Evolutionary conservation across 805 yeast genomes (phyloP).

Genomic region (Starmerella sp.): DNA sequence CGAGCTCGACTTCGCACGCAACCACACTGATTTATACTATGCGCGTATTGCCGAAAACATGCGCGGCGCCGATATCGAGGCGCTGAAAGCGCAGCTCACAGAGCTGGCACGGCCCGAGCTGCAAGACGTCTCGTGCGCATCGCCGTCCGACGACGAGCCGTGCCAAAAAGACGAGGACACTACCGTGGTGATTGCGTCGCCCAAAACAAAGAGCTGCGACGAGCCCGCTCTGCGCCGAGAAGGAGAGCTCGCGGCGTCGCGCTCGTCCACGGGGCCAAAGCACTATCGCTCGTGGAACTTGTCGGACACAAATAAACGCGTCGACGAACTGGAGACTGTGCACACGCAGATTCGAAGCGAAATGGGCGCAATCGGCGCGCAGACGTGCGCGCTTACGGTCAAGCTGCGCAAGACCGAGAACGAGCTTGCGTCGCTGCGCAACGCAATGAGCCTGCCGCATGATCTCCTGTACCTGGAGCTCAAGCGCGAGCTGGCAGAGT

Average conservation of each 20-base stretch:
- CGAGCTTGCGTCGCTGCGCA: constrained; percentile 6
- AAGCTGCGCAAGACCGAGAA: not conserved
- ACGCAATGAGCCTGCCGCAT: constrained; percentile 10
- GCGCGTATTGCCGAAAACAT: not conserved
- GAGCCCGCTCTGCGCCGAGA: not conserved
- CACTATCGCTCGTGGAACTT: constrained; percentile 11
- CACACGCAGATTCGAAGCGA: not conserved
- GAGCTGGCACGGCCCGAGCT: not conserved
- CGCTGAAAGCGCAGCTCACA: not conserved
- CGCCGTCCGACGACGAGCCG: not conserved
- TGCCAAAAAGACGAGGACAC: not conserved
- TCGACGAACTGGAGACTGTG: constrained; percentile 2
- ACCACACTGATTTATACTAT: not conserved
- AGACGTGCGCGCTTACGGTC: constrained; percentile 12
- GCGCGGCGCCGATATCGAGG: not conserved
- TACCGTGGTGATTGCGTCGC: not conserved
- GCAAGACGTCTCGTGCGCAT: not conserved
- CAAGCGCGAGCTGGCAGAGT: not conserved
- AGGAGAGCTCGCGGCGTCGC: not conserved
- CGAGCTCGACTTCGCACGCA: constrained; percentile 11
- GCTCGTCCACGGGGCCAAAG: not conserved
- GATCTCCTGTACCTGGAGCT: constrained; percentile 6
- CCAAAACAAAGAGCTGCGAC: not conserved
- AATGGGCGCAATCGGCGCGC: constrained; percentile 10
- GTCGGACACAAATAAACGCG: not conserved